A percentile compares a stretch with the other conserved stretches of the same genome.
These are phyloP conservation scores for Mucuna pruriens DNA, from an alignment of 306 rosid species.

Conservation along the genomic window DNA sequence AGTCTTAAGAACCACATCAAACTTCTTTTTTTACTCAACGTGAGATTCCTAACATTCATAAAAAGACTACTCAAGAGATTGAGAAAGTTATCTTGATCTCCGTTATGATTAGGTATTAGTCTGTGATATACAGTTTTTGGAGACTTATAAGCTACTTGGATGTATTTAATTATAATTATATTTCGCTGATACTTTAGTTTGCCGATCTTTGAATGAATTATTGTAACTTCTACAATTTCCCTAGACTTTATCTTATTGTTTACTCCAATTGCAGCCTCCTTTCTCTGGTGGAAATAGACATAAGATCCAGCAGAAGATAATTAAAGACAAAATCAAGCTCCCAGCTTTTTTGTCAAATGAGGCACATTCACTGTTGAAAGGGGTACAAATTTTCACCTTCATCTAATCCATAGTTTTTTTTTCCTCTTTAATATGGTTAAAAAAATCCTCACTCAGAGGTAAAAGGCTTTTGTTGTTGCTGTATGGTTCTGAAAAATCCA, in stretches of 20 bases:
- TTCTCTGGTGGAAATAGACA: conserved; percentile 69
- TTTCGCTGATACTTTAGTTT: neutral
- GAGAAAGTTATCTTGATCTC: neutral
- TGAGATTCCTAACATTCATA: too few relatives aligned
- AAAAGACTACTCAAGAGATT: neutral
- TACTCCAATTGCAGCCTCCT: conserved; percentile 70
- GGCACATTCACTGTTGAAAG: conserved; percentile 84
- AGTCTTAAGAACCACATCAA: too few relatives aligned
- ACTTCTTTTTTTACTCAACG: too few relatives aligned
- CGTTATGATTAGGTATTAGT: neutral
- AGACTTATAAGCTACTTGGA: neutral
- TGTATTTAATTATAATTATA: neutral
- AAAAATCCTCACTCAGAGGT: neutral
- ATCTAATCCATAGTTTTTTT: neutral
- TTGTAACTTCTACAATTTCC: neutral
- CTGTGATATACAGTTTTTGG: neutral
- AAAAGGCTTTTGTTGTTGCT: neutral
- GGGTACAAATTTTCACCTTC: conserved; percentile 49
- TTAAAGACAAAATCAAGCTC: conserved; percentile 78
- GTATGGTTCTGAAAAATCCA: neutral
- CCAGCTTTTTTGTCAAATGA: conserved; percentile 79
- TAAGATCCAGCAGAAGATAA: conserved; percentile 76
- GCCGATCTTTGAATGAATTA: neutral
- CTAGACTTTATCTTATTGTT: neutral
- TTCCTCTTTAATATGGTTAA: neutral